These are phyloP conservation scores for Biscogniauxia sp. DNA, from an alignment of 2,329 filamentous ascomycete genomes.

Conservation along the genomic window DNA sequence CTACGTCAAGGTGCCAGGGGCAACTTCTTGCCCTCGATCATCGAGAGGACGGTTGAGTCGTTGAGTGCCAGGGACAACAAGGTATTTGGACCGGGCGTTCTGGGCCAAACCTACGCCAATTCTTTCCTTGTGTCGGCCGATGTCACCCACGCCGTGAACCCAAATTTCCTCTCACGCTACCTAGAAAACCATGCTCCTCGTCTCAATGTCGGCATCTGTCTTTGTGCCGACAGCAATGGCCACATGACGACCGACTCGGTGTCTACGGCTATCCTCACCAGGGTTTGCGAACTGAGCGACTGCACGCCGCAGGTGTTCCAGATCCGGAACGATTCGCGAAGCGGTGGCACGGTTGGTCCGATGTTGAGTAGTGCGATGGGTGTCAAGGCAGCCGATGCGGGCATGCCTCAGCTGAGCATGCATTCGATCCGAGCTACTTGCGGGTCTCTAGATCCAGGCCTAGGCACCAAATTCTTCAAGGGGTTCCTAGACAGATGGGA, in stretches of 20 bases:
- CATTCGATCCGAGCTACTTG: constrained; percentile 89
- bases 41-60: constrained; percentile 78
- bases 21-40: constrained; percentile 79
- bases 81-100: constrained; percentile 55
- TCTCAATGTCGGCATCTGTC: constrained; percentile 81
- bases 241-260: constrained; percentile 95
- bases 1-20: constrained; percentile 85
- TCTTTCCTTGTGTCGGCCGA: constrained; percentile 92
- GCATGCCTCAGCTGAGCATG: constrained; percentile 91
- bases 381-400: constrained; percentile 79
- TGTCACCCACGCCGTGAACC: constrained; percentile 91
- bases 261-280: constrained; percentile 75
- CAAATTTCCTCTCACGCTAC: constrained; percentile 85
- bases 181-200: constrained; percentile 81
- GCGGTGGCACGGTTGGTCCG: constrained; percentile 92
- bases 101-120: constrained; percentile 83
- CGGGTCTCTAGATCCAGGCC: constrained; percentile 77
- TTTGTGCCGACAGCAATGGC: constrained; percentile 82
- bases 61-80: constrained; percentile 40
- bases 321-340: constrained; percentile 87
- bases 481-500: constrained; percentile 87
- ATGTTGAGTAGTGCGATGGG: constrained; percentile 81
- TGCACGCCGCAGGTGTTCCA: constrained; percentile 83
- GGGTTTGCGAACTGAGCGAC: constrained; percentile 71
- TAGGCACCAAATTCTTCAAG: constrained; percentile 86